Evolutionary conservation across 805 yeast genomes (phyloP), one percentile per base, ranked within the genome.

Genomic region (Yarrowia sp.): DNA sequence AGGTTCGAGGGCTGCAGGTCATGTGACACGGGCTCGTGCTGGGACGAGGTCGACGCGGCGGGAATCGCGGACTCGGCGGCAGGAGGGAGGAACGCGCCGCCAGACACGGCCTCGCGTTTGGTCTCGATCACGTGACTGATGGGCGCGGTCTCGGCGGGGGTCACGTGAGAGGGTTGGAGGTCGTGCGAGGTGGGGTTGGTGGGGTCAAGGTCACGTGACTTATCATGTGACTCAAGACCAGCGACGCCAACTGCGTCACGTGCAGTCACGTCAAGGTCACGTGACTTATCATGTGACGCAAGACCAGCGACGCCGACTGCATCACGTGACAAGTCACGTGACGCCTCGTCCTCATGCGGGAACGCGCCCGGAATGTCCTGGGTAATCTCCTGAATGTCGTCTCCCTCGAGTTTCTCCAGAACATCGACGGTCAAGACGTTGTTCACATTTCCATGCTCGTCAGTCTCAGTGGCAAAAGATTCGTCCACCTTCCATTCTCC

Each of bases 401-500:
- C 50, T 5, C 65, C 70, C 26, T 69, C 71, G 3, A 38, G 12
- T 1, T 16, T 16, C n/a, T 49, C 56, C 15, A 65, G 26, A 0
- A 41, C 36, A 10, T 52, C 43, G 3, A 16, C 52, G 0, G 63
- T 52, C 19, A 69, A 16, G 12, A 61, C 67, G 40, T 66, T 70
- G 58, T 69, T 73, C 42, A 69, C 68, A 26, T 70, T 68, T n/a
- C 72, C 72, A 52, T 65, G 70, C 35, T 72, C 71, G 68, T 70
- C 72, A 9, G 72, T 69, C 26, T 52, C 71, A 8, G 48, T 67
- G 8, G 64, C 71, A 41, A 70, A 84, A 63, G 75, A 71, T 8
- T 73, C 79, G 72, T 81, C 84, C 22, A 71, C 77, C 64, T 75
- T 72, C 90, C 90, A 87, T 42, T 83, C 84, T 49, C 85, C 89